Conservation (phyloP, 225 moss, liverwort and hornwort genomes). For the Climacium dendroides region DNA sequence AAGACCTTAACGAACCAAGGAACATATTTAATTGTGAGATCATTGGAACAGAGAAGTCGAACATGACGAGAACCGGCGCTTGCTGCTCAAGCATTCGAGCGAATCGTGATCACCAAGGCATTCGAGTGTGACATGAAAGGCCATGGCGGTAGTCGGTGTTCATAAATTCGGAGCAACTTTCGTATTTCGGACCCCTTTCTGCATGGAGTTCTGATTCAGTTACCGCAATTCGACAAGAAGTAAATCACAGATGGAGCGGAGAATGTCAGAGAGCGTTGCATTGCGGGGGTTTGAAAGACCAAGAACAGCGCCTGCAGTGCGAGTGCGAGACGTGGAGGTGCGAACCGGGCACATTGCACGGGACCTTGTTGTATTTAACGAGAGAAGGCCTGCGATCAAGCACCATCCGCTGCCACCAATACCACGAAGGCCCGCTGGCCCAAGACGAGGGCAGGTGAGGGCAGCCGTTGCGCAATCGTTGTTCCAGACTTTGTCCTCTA, state of each 20-base stretch:
- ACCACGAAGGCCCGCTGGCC: background rate
- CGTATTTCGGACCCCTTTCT: background rate
- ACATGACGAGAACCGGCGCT: background rate
- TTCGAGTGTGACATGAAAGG: background rate
- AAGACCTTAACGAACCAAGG: background rate
- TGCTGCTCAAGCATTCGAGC: background rate
- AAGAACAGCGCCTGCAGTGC: background rate
- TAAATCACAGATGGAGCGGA: background rate
- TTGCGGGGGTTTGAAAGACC: slow-evolving; percentile 1
- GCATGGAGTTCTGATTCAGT: background rate
- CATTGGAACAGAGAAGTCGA: background rate
- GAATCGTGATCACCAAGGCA: background rate
- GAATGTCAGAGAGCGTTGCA: background rate
- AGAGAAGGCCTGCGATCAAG: background rate
- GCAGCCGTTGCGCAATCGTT: slow-evolving; percentile 28
- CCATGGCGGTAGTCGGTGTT: background rate
- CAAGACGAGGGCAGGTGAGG: slow-evolving; percentile 35
- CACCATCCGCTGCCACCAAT: background rate
- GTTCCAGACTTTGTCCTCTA: slow-evolving; percentile 16
- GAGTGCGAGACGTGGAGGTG: slow-evolving; percentile 9
- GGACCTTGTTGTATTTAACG: background rate
- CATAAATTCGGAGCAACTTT: background rate
- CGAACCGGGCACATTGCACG: background rate
- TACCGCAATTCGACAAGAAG: background rate
- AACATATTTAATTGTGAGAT: background rate